Base-by-base conservation (phyloP, 495 filamentous ascomycete genomes). In the Chaetomium cochliodes region DNA sequence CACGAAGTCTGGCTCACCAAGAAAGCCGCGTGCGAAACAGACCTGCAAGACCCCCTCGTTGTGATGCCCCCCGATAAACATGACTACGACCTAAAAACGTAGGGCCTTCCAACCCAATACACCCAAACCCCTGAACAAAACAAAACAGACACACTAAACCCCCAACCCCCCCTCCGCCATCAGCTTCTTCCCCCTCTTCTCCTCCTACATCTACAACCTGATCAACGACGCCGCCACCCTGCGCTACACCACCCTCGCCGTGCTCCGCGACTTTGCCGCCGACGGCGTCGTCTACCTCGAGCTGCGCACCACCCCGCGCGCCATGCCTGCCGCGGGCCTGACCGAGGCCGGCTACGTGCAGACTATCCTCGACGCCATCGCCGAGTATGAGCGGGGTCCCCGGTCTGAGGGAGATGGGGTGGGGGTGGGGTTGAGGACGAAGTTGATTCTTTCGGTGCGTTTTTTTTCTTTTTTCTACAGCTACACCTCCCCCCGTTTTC, bases 281-380 rank as follows among this genome's bases (percentile, higher is more conserved):
- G 91, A 94, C 64, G 89, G 89, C 30, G 88, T 93, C 13, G 81
- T 86, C 50, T 93, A 96, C 69, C 81, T 93, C 33, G 92, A 96
- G 69, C 83, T 96, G 6, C 86, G 92, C 30, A 92, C 91, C 6
- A 94, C 91, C 5, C 91, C 92, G 5, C 83, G 91, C 46, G 79
- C 82, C 8, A 81, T 86, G 30, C 79, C 83, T 2, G 66, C 69
- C 18, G 78, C 77, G 16, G 73, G 75, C 26, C 73, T 92, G 18
- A 84, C 87, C 16, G 85, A 85, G 66, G 78, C 79, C 13, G 76
- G 79, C 54, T 94, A 94, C 74, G 78, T 93, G 44, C 62, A 75
- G n/a, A 83, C 84, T 3, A 79, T 93, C 41, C 82, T 93, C 1
- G 69, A 72, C 22, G 78, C 82, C 58, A 87, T 93, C 37, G 65